phyloP scores from a whole-genome alignment of 768 basidiomycete species.

The Lentinula edodes region DNA sequence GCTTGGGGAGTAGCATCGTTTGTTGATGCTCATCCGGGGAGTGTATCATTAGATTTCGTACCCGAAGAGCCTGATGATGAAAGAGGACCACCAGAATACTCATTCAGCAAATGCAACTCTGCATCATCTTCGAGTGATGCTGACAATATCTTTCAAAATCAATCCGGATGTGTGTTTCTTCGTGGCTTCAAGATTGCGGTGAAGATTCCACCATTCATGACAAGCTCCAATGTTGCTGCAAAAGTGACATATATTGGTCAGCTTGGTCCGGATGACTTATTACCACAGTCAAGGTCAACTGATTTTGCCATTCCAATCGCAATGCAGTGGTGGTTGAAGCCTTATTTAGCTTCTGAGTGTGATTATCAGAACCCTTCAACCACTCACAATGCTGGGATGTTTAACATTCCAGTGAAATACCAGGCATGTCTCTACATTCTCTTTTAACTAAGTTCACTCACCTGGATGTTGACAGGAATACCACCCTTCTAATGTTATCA shows the following conservation, averaged over 20 bases:
- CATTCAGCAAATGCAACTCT: not conserved
- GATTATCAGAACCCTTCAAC: too few relatives aligned
- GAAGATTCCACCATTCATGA: too few relatives aligned
- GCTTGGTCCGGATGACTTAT: not conserved
- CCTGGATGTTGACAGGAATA: not conserved
- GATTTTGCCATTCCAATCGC: not conserved
- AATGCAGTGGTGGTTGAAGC: not conserved
- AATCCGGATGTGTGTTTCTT: not conserved
- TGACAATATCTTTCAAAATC: not conserved
- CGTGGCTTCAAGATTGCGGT: not conserved
- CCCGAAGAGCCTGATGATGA: not conserved
- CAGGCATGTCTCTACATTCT: not conserved
- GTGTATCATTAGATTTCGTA: not conserved
- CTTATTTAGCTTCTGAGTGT: not conserved
- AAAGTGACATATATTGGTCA: not conserved
- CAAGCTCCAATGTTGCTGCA: not conserved
- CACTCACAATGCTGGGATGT: too few relatives aligned
- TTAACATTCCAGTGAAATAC: not conserved
- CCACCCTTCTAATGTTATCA: not conserved
- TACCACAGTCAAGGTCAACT: not conserved
- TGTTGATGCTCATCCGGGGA: not conserved
- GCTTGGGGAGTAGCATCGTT: conserved; percentile 25
- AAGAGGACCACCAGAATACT: not conserved
- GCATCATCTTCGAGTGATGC: not conserved
- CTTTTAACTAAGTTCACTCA: not conserved